Conservation (phyloP, 2,329 filamentous ascomycete species). For the Sarocladiaceae sp. region DNA sequence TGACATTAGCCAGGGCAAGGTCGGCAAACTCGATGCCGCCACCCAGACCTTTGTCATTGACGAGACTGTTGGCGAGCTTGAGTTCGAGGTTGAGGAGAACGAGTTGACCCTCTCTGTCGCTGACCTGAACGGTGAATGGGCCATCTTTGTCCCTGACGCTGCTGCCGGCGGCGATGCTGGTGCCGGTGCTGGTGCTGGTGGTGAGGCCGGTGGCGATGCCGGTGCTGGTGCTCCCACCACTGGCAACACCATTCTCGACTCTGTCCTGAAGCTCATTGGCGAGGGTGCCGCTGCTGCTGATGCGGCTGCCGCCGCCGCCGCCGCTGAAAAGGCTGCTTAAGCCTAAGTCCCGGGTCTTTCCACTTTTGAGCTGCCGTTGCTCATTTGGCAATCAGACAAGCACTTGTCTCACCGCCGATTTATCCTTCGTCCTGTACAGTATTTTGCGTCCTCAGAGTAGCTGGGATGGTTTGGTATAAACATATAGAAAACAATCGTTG, state of each 20-base stretch:
- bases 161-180: slow-evolving; percentile 15
- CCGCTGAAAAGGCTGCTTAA: slow-evolving; percentile 1
- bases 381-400: background rate
- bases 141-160: slow-evolving; percentile 24
- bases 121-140: slow-evolving; percentile 29
- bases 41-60: slow-evolving; percentile 32
- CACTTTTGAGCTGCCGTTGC: background rate
- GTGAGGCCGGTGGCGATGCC: background rate
- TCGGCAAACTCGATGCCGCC: slow-evolving; percentile 30
- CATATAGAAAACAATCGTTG: background rate
- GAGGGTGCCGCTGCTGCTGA: slow-evolving; percentile 6
- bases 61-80: slow-evolving; percentile 30
- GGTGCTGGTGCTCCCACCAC: slow-evolving; percentile 1
- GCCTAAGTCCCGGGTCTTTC: background rate
- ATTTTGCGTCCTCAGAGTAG: slow-evolving; percentile 6
- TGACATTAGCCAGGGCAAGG: slow-evolving; percentile 30
- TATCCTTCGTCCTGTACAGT: slow-evolving; percentile 5
- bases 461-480: slow-evolving; percentile 4
- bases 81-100: slow-evolving; percentile 38
- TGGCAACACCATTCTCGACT: slow-evolving; percentile 7
- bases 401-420: background rate
- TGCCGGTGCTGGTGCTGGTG: slow-evolving; percentile 15
- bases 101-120: slow-evolving; percentile 27
- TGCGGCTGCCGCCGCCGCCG: background rate
- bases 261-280: slow-evolving; percentile 7